Evolutionary conservation across 2,329 filamentous ascomycete genomes (phyloP).

Genomic region (Calonectria ilicicola): DNA sequence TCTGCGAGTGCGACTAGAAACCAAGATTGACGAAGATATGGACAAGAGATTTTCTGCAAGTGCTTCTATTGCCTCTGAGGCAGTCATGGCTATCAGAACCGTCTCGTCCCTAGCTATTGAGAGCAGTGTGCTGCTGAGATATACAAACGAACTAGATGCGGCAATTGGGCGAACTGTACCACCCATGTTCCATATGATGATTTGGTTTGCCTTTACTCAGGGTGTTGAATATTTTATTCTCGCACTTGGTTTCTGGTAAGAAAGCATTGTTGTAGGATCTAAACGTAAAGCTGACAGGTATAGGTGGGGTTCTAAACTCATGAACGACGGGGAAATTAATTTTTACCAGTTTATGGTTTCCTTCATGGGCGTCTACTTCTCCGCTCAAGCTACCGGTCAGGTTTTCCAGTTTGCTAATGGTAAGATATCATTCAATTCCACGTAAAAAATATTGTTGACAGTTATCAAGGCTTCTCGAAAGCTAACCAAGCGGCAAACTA

Average conservation of each 20-base stretch:
- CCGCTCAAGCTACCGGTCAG: slow-evolving; percentile 50
- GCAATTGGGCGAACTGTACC: slow-evolving; percentile 37
- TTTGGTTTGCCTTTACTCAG: slow-evolving; percentile 50
- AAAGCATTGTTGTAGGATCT: background rate
- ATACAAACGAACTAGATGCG: slow-evolving; percentile 43
- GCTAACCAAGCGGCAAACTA: slow-evolving; percentile 61
- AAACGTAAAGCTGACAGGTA: background rate
- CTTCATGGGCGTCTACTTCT: slow-evolving; percentile 62
- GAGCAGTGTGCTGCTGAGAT: slow-evolving; percentile 43
- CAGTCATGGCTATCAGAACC: slow-evolving; percentile 51
- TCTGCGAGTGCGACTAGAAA: slow-evolving; percentile 51
- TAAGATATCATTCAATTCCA: slow-evolving; percentile 19
- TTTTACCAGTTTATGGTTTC: slow-evolving; percentile 63
- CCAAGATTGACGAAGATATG: slow-evolving; percentile 49
- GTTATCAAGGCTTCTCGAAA: slow-evolving; percentile 57
- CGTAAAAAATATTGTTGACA: background rate
- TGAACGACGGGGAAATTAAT: slow-evolving; percentile 57
- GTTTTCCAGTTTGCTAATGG: slow-evolving; percentile 60
- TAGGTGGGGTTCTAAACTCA: slow-evolving; percentile 49
- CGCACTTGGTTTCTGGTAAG: slow-evolving; percentile 53
- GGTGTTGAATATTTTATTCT: slow-evolving; percentile 49
- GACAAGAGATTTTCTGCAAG: slow-evolving; percentile 48
- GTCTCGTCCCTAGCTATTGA: slow-evolving; percentile 55
- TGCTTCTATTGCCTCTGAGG: slow-evolving; percentile 55
- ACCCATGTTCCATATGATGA: slow-evolving; percentile 45